A percentile compares a stretch with the other conserved stretches of the same genome.
Evolutionary conservation across 208 protist genomes (phyloP).

Genomic region (Wallacemonas rigidus): DNA sequence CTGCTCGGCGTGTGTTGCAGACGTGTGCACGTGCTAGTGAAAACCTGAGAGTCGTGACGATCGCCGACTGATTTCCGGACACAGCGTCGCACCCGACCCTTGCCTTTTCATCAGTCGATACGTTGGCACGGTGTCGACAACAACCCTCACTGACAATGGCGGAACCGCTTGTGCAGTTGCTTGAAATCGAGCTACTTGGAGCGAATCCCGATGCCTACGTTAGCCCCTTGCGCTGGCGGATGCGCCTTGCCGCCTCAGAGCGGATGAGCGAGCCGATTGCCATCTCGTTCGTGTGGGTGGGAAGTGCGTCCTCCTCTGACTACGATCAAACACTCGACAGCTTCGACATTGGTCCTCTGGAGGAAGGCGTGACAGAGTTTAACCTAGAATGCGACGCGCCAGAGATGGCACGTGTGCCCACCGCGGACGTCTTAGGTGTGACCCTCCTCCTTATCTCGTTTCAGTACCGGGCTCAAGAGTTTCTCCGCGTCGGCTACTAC

Average conservation of each 20-base stretch:
- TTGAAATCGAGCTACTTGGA: conserved; percentile 86
- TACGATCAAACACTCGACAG: conserved; percentile 97
- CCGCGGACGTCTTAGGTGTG: conserved; percentile 94
- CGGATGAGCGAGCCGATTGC: conserved; percentile 90
- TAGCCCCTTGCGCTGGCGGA: conserved; percentile 66
- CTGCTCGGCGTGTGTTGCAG: no score
- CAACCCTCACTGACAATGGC: conserved; percentile 28
- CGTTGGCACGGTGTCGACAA: no score
- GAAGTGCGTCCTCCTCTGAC: conserved; percentile 91
- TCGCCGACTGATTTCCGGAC: no score
- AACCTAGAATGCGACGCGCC: conserved; percentile 94
- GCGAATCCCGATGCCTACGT: conserved; percentile 73
- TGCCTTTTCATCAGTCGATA: no score
- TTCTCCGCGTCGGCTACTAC: conserved; percentile 98
- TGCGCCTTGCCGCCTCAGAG: conserved; percentile 69
- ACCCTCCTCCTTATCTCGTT: conserved; percentile 97
- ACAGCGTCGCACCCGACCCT: no score
- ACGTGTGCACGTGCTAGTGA: no score
- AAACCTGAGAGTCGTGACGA: no score
- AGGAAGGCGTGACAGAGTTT: conserved; percentile 94
- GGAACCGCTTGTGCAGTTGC: conserved; percentile 83
- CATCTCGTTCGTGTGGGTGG: conserved; percentile 98
- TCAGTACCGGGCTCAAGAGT: conserved; percentile 94
- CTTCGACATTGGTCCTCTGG: conserved; percentile 96
- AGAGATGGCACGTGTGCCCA: conserved; percentile 88